Percentiles rank a stretch among this genome's conserved stretches.
These are phyloP conservation scores for Xenosphaeropsis pyriputrescens DNA, from an alignment of 2,329 filamentous ascomycete genomes.

Conservation along the genomic window DNA sequence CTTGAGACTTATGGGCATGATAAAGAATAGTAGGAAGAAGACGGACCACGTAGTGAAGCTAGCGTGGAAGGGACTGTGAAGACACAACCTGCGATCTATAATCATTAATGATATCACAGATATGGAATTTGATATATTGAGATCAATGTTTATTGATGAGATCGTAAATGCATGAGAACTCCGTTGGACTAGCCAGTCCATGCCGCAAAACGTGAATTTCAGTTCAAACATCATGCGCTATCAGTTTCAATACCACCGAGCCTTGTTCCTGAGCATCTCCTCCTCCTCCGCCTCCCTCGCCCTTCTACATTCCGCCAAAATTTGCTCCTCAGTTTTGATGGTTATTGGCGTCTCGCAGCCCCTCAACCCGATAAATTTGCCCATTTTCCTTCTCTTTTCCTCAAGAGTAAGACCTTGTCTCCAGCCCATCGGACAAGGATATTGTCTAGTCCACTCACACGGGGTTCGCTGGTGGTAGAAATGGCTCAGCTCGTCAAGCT, in stretches of 20 bases:
- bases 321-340: conserved; percentile 9
- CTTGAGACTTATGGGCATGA: conserved; percentile 69
- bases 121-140: no score
- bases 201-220: not conserved
- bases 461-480: conserved; percentile 61
- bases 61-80: conserved; percentile 58
- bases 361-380: conserved; percentile 57
- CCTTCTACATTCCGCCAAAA: conserved; percentile 27
- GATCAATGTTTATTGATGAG: no score
- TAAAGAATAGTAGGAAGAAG: conserved; percentile 85
- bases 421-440: conserved; percentile 59
- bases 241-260: conserved; percentile 8
- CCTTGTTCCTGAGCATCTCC: conserved; percentile 10
- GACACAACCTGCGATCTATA: not conserved
- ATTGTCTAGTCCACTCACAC: conserved; percentile 36
- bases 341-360: conserved; percentile 38
- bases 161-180: no score
- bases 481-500: conserved; percentile 55
- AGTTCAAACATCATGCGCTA: no score
- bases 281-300: conserved; percentile 17
- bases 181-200: not conserved
- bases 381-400: conserved; percentile 55
- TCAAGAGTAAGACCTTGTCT: conserved; percentile 33
- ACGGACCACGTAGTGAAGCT: conserved; percentile 83
- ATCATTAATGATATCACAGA: not conserved